phyloP scores from a whole-genome alignment of 129 eudicot species.

The Cynara cardunculus region DNA sequence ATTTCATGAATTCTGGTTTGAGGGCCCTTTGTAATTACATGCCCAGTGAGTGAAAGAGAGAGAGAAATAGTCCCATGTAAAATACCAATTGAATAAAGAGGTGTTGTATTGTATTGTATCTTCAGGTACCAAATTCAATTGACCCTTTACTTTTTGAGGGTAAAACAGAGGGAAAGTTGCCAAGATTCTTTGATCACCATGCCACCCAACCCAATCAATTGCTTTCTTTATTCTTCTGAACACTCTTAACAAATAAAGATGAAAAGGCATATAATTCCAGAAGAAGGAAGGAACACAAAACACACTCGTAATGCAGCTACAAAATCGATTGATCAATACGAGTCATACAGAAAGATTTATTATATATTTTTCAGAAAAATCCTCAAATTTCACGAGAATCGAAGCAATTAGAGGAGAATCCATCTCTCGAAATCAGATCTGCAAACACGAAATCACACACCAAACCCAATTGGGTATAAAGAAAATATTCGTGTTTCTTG shows the following conservation, averaged over 20 bases:
- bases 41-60: not conserved
- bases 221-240: slow-evolving; percentile 11
- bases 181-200: slow-evolving; percentile 26
- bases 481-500: not conserved
- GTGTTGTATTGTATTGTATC: not conserved
- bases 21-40: slow-evolving; percentile 16
- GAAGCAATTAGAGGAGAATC: not conserved
- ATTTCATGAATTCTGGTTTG: slow-evolving; percentile 10
- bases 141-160: slow-evolving; percentile 9
- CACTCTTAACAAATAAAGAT: slow-evolving; percentile 1
- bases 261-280: not conserved
- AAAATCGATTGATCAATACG: not conserved
- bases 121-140: not conserved
- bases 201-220: slow-evolving; percentile 22
- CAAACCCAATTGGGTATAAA: slow-evolving; percentile 9
- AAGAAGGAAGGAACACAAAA: not conserved
- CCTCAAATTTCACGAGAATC: not conserved
- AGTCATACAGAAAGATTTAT: not conserved
- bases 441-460: not conserved
- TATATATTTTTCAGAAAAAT: not conserved
- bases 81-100: not conserved
- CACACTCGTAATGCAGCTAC: slow-evolving; percentile 6
- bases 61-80: not conserved
- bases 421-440: slow-evolving; percentile 20
- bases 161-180: slow-evolving; percentile 15